phyloP scores from a whole-genome alignment of 805 yeast genomes.

The Spathaspora gorwiae region DNA sequence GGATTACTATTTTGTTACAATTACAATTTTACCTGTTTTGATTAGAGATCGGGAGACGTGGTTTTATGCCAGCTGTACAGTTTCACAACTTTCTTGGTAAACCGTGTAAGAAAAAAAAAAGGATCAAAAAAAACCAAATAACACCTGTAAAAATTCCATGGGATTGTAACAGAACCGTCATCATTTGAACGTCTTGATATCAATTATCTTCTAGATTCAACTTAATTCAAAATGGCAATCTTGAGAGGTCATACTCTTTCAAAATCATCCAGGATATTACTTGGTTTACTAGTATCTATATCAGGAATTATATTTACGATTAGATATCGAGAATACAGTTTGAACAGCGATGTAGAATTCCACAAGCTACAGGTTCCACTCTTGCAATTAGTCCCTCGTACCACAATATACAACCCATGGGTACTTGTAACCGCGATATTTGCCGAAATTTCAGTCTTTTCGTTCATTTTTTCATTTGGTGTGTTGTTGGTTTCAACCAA shows the following conservation, averaged over 20 bases:
- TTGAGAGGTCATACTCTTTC: slow-evolving; percentile 26
- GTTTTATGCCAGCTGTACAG: too few relatives aligned
- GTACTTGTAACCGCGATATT: slow-evolving; percentile 60
- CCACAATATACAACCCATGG: slow-evolving; percentile 57
- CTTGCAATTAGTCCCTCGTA: slow-evolving; percentile 61
- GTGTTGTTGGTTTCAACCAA: slow-evolving; percentile 38
- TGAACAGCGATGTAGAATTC: slow-evolving; percentile 15
- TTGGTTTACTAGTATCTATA: slow-evolving; percentile 34
- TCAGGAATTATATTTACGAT: slow-evolving; percentile 40
- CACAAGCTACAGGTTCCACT: slow-evolving; percentile 48
- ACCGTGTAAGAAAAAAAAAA: background rate
- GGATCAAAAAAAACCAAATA: background rate
- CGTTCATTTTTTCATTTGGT: slow-evolving; percentile 36
- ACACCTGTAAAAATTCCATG: background rate
- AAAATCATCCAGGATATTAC: slow-evolving; percentile 43
- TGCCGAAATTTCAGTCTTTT: slow-evolving; percentile 50
- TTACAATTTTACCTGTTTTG: background rate
- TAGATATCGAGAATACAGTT: slow-evolving; percentile 31
- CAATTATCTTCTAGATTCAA: too few relatives aligned
- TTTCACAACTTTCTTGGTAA: too few relatives aligned
- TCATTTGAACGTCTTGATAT: too few relatives aligned
- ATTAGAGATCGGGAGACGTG: too few relatives aligned
- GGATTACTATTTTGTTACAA: background rate
- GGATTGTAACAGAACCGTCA: background rate
- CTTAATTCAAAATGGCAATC: slow-evolving; percentile 2